Evolutionary conservation across 768 basidiomycete genomes (phyloP).

Genomic region (Candolleomyces aberdarensis): DNA sequence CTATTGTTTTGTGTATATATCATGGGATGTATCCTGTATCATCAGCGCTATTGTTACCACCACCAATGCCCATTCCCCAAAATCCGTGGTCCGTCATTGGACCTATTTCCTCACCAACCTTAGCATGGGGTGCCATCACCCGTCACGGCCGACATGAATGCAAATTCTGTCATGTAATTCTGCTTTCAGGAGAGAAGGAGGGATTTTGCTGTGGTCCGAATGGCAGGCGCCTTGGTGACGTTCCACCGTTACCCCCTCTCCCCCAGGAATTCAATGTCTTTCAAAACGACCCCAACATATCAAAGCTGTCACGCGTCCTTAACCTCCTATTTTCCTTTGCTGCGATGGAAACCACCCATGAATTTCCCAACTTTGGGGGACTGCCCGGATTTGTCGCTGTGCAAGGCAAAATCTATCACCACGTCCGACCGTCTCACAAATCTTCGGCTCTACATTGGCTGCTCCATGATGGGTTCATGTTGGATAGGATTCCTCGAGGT

Average conservation of each 20-base stretch:
- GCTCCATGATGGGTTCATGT: constrained; percentile 27
- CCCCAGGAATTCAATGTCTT: no score
- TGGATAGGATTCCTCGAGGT: constrained; percentile 1
- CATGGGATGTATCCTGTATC: no score
- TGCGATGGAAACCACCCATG: constrained; percentile 21
- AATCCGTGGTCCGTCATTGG: no score
- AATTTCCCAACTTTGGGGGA: constrained; percentile 15
- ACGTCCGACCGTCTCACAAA: constrained; percentile 21
- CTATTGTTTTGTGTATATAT: no score
- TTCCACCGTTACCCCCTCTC: no score
- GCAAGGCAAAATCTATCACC: constrained; percentile 30
- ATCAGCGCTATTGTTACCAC: no score
- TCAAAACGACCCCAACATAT: no score
- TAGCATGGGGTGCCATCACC: not conserved
- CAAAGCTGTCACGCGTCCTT: constrained; percentile 19
- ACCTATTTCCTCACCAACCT: not conserved
- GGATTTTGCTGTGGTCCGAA: constrained; percentile 31
- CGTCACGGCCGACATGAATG: constrained; percentile 14
- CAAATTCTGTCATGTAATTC: constrained; percentile 14
- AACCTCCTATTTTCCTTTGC: constrained; percentile 32
- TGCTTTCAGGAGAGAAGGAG: constrained; percentile 26
- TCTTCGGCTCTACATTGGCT: constrained; percentile 29
- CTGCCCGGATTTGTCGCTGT: constrained; percentile 19
- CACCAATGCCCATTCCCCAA: no score
- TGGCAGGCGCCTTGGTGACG: constrained; percentile 15